These are phyloP conservation scores for Lojkania enalia DNA, from an alignment of 2,329 filamentous ascomycete genomes.

Conservation along the genomic window DNA sequence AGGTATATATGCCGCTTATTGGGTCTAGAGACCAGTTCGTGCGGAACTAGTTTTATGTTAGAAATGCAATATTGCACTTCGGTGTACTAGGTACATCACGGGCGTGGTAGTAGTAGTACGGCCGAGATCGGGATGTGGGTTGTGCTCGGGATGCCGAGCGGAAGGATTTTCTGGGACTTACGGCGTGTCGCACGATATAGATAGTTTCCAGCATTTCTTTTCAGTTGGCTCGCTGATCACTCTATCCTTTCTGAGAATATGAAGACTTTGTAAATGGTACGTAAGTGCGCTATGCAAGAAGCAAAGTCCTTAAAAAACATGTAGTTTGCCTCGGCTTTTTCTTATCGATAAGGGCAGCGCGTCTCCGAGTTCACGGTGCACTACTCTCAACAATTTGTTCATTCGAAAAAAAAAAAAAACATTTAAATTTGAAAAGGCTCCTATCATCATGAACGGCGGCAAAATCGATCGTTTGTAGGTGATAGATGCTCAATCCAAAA, in stretches of 20 bases:
- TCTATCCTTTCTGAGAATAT: too few relatives aligned
- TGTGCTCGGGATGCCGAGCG: slow-evolving; percentile 14
- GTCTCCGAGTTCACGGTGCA: too few relatives aligned
- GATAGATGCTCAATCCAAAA: too few relatives aligned
- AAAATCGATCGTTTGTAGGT: too few relatives aligned
- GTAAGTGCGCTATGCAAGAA: not conserved
- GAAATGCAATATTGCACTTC: too few relatives aligned
- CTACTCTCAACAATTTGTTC: too few relatives aligned
- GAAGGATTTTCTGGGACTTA: slow-evolving; percentile 44
- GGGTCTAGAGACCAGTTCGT: slow-evolving; percentile 87
- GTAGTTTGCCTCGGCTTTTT: not conserved
- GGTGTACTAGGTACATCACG: too few relatives aligned
- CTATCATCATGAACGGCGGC: too few relatives aligned
- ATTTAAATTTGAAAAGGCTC: too few relatives aligned
- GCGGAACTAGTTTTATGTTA: slow-evolving; percentile 65
- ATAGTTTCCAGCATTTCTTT: slow-evolving; percentile 50
- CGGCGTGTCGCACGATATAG: slow-evolving; percentile 55
- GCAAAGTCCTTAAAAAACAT: not conserved
- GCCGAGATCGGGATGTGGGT: slow-evolving; percentile 10
- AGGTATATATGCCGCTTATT: slow-evolving; percentile 74
- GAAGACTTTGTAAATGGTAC: not conserved
- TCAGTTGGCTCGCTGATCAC: too few relatives aligned
- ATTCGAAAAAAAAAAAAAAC: too few relatives aligned
- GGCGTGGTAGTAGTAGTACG: slow-evolving; percentile 2
- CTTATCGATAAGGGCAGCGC: slow-evolving; percentile 2